These are phyloP conservation scores for Cordyceps militaris DNA, from an alignment of 2,329 filamentous ascomycete genomes.

Conservation along the genomic window DNA sequence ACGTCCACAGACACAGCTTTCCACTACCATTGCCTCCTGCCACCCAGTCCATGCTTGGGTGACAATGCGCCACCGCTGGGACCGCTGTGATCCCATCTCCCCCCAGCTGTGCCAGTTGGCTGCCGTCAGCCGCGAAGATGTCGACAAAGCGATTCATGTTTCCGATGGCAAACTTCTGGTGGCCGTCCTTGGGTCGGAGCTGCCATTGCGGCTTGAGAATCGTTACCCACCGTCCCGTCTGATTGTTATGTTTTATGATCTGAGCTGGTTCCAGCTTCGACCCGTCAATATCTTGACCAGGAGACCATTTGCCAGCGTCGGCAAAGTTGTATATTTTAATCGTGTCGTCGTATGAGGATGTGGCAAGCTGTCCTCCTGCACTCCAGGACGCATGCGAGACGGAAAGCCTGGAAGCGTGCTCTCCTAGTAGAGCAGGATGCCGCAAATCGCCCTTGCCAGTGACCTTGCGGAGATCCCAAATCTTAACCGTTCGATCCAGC, in stretches of 20 bases:
- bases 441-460: constrained; percentile 52
- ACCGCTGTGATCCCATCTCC: constrained; percentile 92
- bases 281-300: constrained; percentile 50
- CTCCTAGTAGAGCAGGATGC: constrained; percentile 64
- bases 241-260: constrained; percentile 80
- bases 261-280: constrained; percentile 61
- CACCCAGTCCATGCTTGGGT: constrained; percentile 83
- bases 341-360: constrained; percentile 89
- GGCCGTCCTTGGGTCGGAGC: constrained; percentile 63
- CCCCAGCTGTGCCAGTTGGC: constrained; percentile 80
- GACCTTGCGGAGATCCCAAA: constrained; percentile 88
- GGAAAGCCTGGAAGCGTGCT: constrained; percentile 74
- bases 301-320: constrained; percentile 51
- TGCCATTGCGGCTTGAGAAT: constrained; percentile 86
- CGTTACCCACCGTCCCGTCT: constrained; percentile 90
- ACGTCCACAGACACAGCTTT: constrained; percentile 89
- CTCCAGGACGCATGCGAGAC: constrained; percentile 94
- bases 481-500: constrained; percentile 77
- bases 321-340: constrained; percentile 85
- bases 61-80: constrained; percentile 85
- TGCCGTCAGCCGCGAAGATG: constrained; percentile 72
- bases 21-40: constrained; percentile 86
- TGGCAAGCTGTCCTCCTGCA: constrained; percentile 75
- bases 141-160: constrained; percentile 99
- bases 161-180: constrained; percentile 84